phyloP scores from a whole-genome alignment of 1,284 basidiomycete species.

The Ceratorhiza oryzae-sativae region DNA sequence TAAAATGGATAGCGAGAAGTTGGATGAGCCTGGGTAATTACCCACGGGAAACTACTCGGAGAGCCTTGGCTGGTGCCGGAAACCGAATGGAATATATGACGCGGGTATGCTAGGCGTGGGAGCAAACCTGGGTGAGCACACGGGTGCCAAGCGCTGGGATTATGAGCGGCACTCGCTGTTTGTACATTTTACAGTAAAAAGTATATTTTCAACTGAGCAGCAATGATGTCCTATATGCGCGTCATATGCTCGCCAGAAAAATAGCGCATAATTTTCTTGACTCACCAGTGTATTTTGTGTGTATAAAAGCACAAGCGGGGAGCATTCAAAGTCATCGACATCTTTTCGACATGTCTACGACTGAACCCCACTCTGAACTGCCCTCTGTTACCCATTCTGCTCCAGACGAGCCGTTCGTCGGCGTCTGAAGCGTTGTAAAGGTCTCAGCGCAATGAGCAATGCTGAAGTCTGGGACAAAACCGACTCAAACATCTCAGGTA shows the following conservation, averaged over 20 bases:
- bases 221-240: background rate
- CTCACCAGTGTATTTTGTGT: background rate
- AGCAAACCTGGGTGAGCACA: background rate
- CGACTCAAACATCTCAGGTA: background rate
- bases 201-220: background rate
- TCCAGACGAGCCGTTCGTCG: background rate
- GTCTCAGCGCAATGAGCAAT: background rate
- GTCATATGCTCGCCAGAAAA: background rate
- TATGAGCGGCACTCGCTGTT: background rate
- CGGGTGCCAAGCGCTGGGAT: background rate
- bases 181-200: background rate
- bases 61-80: background rate
- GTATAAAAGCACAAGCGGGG: background rate
- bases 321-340: background rate
- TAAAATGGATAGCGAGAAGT: constrained; percentile 13
- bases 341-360: background rate
- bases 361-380: background rate
- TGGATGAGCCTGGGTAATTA: background rate
- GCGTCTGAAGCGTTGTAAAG: constrained; percentile 12
- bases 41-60: background rate
- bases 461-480: background rate
- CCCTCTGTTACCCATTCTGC: background rate
- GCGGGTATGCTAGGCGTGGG: background rate
- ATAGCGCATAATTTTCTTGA: background rate
- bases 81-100: background rate